phyloP scores from a whole-genome alignment of 2,329 filamentous ascomycete species.

The Fusarium transvaalense region DNA sequence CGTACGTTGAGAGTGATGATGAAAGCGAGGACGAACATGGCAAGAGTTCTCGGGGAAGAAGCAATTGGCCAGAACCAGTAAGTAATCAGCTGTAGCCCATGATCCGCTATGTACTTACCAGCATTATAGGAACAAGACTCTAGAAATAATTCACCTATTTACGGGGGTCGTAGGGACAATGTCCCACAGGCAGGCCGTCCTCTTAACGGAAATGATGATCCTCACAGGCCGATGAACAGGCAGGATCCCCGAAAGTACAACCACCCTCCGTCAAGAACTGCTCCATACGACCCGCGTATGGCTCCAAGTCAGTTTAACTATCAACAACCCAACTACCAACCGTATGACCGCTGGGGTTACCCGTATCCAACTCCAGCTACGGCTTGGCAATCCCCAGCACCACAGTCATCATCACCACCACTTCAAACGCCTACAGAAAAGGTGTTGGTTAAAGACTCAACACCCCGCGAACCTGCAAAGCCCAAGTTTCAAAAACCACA shows the following conservation, averaged over 20 bases:
- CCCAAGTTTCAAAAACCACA: slow-evolving; percentile 15
- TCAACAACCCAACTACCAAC: background rate
- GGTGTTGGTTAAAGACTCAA: rapidly evolving
- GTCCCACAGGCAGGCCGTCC: background rate
- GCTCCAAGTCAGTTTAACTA: background rate
- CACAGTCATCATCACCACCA: background rate
- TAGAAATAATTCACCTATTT: rapidly evolving
- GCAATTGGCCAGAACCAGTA: background rate
- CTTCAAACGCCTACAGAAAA: background rate
- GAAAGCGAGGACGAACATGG: background rate
- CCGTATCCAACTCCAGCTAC: background rate
- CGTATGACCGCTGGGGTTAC: background rate
- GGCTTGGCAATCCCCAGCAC: too few relatives aligned
- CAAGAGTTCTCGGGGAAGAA: background rate
- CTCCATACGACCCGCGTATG: background rate
- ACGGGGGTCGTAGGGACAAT: background rate
- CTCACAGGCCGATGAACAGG: background rate
- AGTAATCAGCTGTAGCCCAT: background rate
- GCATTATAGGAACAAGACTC: background rate
- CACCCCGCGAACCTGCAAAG: background rate
- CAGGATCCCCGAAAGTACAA: background rate
- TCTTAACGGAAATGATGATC: background rate
- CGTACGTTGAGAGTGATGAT: background rate
- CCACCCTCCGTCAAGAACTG: background rate
- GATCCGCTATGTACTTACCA: background rate